These are phyloP conservation scores for Davidsoniella neocaledoniae DNA, from an alignment of 2,329 filamentous ascomycete species.

Conservation along the genomic window DNA sequence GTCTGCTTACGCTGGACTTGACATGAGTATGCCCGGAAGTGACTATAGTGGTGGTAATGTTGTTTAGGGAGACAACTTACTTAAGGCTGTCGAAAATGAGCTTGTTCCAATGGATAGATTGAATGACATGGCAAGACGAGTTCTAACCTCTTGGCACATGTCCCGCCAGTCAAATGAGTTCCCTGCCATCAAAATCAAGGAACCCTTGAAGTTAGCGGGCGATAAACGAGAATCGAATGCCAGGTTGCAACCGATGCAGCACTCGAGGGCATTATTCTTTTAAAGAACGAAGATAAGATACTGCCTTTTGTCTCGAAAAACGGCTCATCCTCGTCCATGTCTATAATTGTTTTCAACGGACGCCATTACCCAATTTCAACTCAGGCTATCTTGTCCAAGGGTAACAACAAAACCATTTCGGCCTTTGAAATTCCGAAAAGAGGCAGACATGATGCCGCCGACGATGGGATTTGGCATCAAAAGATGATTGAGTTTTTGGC, in stretches of 20 bases:
- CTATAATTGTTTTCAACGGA: neutral
- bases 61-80: slow-evolving; percentile 38
- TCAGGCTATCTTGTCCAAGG: slow-evolving; percentile 60
- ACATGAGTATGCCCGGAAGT: slow-evolving; percentile 69
- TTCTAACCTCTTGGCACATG: slow-evolving; percentile 46
- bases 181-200: slow-evolving; percentile 32
- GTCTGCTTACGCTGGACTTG: slow-evolving; percentile 47
- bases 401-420: slow-evolving; percentile 20
- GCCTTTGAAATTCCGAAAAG: too few species aligned
- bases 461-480: too few species aligned
- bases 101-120: slow-evolving; percentile 41
- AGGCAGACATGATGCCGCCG: too few species aligned
- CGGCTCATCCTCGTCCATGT: slow-evolving; percentile 24
- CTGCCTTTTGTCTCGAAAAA: slow-evolving; percentile 36
- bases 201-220: neutral
- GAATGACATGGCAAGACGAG: slow-evolving; percentile 49
- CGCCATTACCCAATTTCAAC: slow-evolving; percentile 27
- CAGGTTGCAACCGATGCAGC: slow-evolving; percentile 38
- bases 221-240: slow-evolving; percentile 19
- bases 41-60: slow-evolving; percentile 36
- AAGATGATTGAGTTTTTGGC: too few species aligned
- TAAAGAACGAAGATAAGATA: slow-evolving; percentile 44
- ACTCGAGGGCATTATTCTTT: slow-evolving; percentile 43
- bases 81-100: slow-evolving; percentile 37
- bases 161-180: slow-evolving; percentile 32